Conservation (phyloP, 352 stramenopile genomes). For the Thalassiosira exigua region DNA sequence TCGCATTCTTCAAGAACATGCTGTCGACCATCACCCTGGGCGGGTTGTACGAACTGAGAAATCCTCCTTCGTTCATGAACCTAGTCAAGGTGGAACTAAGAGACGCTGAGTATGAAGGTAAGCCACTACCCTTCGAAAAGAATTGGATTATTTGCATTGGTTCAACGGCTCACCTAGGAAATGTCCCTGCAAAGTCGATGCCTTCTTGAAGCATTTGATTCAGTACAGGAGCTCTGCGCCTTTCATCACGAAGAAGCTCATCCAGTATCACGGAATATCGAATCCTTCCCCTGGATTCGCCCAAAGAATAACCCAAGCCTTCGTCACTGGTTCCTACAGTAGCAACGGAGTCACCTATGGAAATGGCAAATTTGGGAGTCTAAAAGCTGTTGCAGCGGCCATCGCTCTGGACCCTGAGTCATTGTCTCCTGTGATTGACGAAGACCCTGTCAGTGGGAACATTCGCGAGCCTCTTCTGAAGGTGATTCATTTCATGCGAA, state of each 20-base stretch:
- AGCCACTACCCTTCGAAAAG: conserved; percentile 1
- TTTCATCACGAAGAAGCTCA: conserved; percentile 69
- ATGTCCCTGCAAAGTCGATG: conserved; percentile 61
- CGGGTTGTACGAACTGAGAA: conserved; percentile 27
- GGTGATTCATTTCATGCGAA: conserved; percentile 64
- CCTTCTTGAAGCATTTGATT: conserved; percentile 73
- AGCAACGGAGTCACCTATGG: conserved; percentile 58
- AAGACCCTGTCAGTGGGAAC: conserved; percentile 66
- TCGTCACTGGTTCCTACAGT: conserved; percentile 57
- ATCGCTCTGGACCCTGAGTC: conserved; percentile 76
- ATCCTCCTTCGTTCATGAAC: conserved; percentile 22
- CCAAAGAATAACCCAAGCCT: conserved; percentile 63
- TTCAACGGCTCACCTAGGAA: background rate
- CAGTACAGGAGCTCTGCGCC: conserved; percentile 65
- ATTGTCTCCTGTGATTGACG: conserved; percentile 56
- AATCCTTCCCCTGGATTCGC: conserved; percentile 78
- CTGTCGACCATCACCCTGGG: conserved; percentile 28
- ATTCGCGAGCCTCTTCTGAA: conserved; percentile 74
- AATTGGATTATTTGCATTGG: background rate
- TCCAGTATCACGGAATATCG: conserved; percentile 71
- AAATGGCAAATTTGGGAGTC: conserved; percentile 66
- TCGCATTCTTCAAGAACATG: conserved; percentile 44
- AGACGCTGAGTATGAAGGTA: conserved; percentile 60
- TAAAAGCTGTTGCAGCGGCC: conserved; percentile 70
- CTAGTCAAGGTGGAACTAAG: conserved; percentile 31